Evolutionary conservation across 1,284 basidiomycete species (phyloP).

Genomic region (Fomitopsis betulina): DNA sequence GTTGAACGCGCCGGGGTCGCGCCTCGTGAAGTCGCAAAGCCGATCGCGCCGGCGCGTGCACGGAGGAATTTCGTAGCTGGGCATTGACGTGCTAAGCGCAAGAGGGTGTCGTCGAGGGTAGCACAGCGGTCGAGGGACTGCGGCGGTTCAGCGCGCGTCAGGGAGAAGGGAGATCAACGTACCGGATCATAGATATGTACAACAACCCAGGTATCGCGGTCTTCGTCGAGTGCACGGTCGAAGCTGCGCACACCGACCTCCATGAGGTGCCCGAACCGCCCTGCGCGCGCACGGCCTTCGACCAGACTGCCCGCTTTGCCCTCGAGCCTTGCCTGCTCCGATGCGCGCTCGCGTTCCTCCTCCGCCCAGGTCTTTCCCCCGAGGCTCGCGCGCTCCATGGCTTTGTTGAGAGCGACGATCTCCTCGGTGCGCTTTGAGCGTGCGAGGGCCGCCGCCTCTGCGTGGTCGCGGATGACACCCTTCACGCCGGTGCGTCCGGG

Average conservation of each 20-base stretch:
- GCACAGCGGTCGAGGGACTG: conserved; percentile 76
- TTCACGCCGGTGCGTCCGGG: conserved; percentile 81
- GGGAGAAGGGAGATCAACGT: conserved; percentile 23
- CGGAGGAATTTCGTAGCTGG: conserved; percentile 78
- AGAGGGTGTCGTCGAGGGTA: conserved; percentile 61
- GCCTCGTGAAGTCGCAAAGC: conserved; percentile 53
- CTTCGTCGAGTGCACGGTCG: conserved; percentile 75
- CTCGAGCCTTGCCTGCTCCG: conserved; percentile 22
- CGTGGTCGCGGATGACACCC: conserved; percentile 74
- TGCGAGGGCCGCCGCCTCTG: conserved; percentile 57
- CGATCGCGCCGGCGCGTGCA: conserved; percentile 68
- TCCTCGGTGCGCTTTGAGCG: conserved; percentile 46
- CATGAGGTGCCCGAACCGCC: conserved; percentile 74
- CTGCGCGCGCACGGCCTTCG: conserved; percentile 41
- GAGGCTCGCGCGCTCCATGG: conserved; percentile 58
- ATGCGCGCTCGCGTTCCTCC: conserved; percentile 57
- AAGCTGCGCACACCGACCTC: conserved; percentile 77
- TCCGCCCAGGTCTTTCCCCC: conserved; percentile 67
- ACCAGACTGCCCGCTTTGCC: conserved; percentile 31
- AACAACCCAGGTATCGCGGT: conserved; percentile 67
- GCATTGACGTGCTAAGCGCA: conserved; percentile 63
- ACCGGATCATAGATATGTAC: conserved; percentile 84
- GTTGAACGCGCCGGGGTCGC: conserved; percentile 5
- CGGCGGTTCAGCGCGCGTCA: neutral
- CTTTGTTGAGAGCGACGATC: conserved; percentile 42